Base-by-base conservation (phyloP, 257 asterid genomes). In the Scutellaria baicalensis region DNA sequence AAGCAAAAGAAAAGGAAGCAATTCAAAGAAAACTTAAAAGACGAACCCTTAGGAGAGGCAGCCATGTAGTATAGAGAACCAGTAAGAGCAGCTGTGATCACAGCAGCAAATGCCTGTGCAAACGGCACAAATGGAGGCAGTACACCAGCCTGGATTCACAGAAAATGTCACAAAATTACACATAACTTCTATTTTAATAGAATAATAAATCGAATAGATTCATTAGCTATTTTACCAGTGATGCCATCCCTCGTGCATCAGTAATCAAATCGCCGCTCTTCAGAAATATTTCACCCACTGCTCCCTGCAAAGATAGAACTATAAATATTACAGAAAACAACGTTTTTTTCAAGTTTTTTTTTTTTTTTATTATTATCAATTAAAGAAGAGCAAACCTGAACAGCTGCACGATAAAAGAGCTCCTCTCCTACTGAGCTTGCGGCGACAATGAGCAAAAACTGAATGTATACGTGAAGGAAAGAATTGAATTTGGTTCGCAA, bases 401-500 rank as follows among this genome's bases (percentile, higher is more conserved):
- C 92, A 67, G 97, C 97, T 69, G 92, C 97, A 0, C 95, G 96
- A 78, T 89, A 93, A 82, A 90, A 93, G 56, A 93, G 96, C 82
- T 93, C 98, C 83, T 90, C 98, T 50, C 98, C 98, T 17, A 93
- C 95, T 47, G 97, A 93, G 78, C 98, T 93, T 51, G 98, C 98
- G 38, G 96, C 97, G 47, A 93, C 96, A 6, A 93, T 90, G 68
- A 93, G 89, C 84, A 90, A 78, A 78, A 93, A 93, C 98, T 90
- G 82, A 79, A 78, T 27, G 1, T 49, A 52, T 9, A 40, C 14
- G 50, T 11, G 5, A 18, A 23, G 12, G 49, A 64, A 64, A 9
- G 6, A 50, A 42, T 63, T 62, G 36, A 45, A 20, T 10, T 31
- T 63, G 21, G 54, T 21, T 6, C n/a, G 17, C 36, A 27, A 21